Conservation (phyloP, 805 yeast species). For the Starmerella powellii region DNA sequence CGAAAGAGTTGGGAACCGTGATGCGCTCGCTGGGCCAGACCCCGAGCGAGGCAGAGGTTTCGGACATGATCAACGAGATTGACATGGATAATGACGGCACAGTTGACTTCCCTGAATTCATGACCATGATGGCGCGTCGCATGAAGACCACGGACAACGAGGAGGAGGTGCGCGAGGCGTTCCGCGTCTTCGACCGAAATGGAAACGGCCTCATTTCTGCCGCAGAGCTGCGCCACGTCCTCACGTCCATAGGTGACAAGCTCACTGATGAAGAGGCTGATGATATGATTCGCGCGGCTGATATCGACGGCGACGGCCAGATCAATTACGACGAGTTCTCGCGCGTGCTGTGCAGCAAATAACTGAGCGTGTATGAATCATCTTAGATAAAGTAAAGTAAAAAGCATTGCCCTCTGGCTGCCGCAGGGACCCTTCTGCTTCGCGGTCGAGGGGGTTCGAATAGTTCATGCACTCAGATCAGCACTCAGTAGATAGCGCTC, state of each 20-base stretch:
- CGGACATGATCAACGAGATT: constrained; percentile 94
- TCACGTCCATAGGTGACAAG: constrained; percentile 95
- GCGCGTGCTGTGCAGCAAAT: constrained; percentile 44
- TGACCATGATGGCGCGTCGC: constrained; percentile 81
- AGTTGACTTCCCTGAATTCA: constrained; percentile 69
- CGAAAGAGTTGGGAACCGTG: constrained; percentile 91
- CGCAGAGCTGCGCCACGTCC: constrained; percentile 90
- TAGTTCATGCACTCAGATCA: too few relatives aligned
- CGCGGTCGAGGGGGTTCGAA: too few relatives aligned
- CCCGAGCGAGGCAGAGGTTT: constrained; percentile 90
- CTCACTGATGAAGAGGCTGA: constrained; percentile 93
- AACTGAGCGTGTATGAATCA: neutral
- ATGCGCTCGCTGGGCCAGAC: constrained; percentile 98
- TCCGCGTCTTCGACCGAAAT: constrained; percentile 85
- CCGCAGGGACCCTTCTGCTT: too few relatives aligned
- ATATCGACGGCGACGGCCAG: constrained; percentile 83
- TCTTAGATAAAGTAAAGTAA: neutral
- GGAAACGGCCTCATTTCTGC: constrained; percentile 96
- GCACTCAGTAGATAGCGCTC: too few relatives aligned
- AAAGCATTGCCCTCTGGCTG: too few relatives aligned
- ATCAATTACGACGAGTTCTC: constrained; percentile 95
- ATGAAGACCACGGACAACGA: constrained; percentile 95
- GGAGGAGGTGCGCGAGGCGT: constrained; percentile 94
- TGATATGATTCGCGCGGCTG: constrained; percentile 94
- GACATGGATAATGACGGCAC: constrained; percentile 90